A percentile compares a stretch with the other conserved stretches of the same genome.
These are phyloP conservation scores for Chrysosphaeria jannelii DNA, from an alignment of 2,329 filamentous ascomycete species.

Conservation along the genomic window DNA sequence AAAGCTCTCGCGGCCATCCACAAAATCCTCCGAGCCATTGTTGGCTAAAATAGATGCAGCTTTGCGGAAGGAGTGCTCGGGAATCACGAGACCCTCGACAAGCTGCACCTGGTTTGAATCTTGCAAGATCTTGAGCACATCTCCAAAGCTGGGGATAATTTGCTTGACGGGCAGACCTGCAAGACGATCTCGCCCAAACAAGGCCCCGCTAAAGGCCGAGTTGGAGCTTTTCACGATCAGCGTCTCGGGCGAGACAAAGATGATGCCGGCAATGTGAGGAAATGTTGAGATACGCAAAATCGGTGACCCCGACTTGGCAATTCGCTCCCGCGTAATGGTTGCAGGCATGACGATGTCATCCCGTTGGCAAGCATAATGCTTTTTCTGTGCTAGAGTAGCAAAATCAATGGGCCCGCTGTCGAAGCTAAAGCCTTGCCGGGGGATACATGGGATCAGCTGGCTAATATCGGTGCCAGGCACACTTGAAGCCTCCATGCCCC, in stretches of 20 bases:
- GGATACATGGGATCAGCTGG: conserved; percentile 52
- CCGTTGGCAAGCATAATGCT: conserved; percentile 65
- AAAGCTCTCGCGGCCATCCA: no score
- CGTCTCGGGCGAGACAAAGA: conserved; percentile 56
- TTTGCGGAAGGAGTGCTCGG: conserved; percentile 81
- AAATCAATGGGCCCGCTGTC: conserved; percentile 50
- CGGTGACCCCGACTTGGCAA: conserved; percentile 33
- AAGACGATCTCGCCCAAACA: conserved; percentile 69
- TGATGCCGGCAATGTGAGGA: conserved; percentile 87
- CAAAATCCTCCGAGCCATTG: no score
- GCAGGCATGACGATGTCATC: conserved; percentile 53
- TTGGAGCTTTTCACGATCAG: conserved; percentile 77
- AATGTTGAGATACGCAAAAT: conserved; percentile 80
- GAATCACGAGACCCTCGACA: conserved; percentile 82
- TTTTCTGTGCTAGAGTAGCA: conserved; percentile 36
- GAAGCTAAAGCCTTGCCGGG: conserved; percentile 40
- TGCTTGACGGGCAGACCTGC: conserved; percentile 54
- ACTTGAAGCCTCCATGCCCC: conserved; percentile 46
- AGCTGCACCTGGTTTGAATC: conserved; percentile 65
- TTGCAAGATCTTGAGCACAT: conserved; percentile 48
- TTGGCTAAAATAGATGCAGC: conserved; percentile 66
- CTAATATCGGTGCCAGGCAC: conserved; percentile 45
- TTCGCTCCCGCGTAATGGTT: conserved; percentile 42
- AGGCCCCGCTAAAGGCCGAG: conserved; percentile 68
- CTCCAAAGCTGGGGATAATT: conserved; percentile 66